phyloP scores from a whole-genome alignment of 805 yeast genomes.

The Zygotorulaspora sp. region DNA sequence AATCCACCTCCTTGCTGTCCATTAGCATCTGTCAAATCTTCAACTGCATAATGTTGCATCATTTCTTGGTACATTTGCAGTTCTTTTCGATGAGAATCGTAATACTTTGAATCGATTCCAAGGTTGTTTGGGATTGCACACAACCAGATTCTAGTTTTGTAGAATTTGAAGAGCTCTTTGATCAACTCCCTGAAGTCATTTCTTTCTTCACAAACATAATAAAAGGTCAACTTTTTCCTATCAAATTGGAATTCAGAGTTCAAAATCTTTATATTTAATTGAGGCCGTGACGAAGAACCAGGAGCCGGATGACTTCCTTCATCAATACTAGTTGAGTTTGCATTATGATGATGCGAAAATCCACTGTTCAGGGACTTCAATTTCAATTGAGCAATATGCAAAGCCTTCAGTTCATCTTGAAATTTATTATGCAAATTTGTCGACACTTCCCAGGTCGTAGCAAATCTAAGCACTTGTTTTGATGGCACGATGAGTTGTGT shows the following conservation, averaged over 20 bases:
- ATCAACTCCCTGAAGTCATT: conserved; percentile 71
- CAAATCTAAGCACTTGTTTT: conserved; percentile 71
- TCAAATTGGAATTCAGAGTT: conserved; percentile 82
- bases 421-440: conserved; percentile 57
- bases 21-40: conserved; percentile 25
- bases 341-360: conserved; percentile 20
- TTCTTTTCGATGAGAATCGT: conserved; percentile 31
- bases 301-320: conserved; percentile 2
- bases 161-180: conserved; percentile 67
- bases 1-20: conserved; percentile 16
- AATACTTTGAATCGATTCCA: conserved; percentile 30
- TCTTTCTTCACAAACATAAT: conserved; percentile 59
- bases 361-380: conserved; percentile 37
- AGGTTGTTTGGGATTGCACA: conserved; percentile 56
- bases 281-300: conserved; percentile 17
- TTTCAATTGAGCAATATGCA: conserved; percentile 56
- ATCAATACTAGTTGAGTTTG: conserved; percentile 3
- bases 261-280: conserved; percentile 53
- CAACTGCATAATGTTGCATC: conserved; percentile 31
- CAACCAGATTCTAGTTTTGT: conserved; percentile 78
- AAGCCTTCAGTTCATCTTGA: conserved; percentile 68
- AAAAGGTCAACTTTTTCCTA: conserved; percentile 69
- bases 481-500: conserved; percentile 63
- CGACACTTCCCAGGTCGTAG: conserved; percentile 61
- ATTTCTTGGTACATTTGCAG: conserved; percentile 33